phyloP scores from a whole-genome alignment of 371 early-diverging fungal species.

The Syncephalis fuscata region DNA sequence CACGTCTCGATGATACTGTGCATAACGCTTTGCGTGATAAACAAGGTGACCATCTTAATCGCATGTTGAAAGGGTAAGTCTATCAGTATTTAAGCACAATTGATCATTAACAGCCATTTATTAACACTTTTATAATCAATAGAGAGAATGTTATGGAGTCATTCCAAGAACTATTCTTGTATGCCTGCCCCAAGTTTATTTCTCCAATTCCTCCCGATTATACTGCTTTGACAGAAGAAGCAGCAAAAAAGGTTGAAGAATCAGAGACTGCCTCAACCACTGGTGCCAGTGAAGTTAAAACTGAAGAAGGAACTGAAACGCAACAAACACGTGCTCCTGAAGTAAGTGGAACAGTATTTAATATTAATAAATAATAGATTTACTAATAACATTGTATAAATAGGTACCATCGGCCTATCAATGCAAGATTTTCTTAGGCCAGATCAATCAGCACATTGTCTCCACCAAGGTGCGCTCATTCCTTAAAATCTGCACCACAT shows the following conservation, averaged over 20 bases:
- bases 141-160: slow-evolving; percentile 43
- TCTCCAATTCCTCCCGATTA: slow-evolving; percentile 64
- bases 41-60: slow-evolving; percentile 76
- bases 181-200: slow-evolving; percentile 90
- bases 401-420: slow-evolving; percentile 22
- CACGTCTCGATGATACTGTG: slow-evolving; percentile 81
- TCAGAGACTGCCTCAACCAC: no score
- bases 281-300: no score
- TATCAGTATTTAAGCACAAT: background rate
- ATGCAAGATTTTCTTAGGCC: slow-evolving; percentile 64
- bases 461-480: slow-evolving; percentile 81
- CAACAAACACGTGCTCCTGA: no score
- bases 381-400: no score
- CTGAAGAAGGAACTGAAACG: no score
- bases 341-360: no score
- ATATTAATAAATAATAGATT: no score
- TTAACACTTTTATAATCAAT: background rate
- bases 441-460: slow-evolving; percentile 69
- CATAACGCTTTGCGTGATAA: slow-evolving; percentile 79
- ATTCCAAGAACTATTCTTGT: slow-evolving; percentile 79
- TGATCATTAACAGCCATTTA: background rate
- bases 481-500: slow-evolving; percentile 85
- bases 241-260: slow-evolving; percentile 1
- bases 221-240: slow-evolving; percentile 20
- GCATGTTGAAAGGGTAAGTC: slow-evolving; percentile 65